Percentiles rank a stretch among this genome's conserved stretches.
Conservation (phyloP, 129 eudicot species). For the Chrysanthemum makinoi region DNA sequence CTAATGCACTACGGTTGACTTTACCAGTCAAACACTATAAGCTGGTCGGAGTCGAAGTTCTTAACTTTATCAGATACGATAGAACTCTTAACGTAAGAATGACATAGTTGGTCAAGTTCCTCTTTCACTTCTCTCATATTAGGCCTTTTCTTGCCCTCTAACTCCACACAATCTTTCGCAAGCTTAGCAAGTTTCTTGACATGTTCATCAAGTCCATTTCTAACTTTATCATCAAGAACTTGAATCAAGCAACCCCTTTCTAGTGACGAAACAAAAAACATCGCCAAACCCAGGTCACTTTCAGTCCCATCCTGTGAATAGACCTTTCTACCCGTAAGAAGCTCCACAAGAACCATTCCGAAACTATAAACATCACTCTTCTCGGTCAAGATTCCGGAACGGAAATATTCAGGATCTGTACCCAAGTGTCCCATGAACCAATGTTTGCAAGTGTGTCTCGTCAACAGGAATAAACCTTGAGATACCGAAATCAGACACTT, state of each 20-base stretch:
- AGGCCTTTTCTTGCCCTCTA: conserved; percentile 28
- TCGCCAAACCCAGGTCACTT: conserved; percentile 30
- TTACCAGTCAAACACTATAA: conserved; percentile 7
- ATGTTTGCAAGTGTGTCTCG: conserved; percentile 23
- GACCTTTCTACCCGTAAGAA: conserved; percentile 32
- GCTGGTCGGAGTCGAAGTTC: not conserved
- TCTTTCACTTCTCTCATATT: conserved; percentile 26
- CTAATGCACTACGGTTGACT: not conserved
- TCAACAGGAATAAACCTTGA: conserved; percentile 28
- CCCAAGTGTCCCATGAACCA: conserved; percentile 27
- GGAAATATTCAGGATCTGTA: conserved; percentile 32
- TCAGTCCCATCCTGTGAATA: conserved; percentile 22
- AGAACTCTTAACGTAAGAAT: conserved; percentile 19
- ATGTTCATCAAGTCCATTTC: conserved; percentile 20
- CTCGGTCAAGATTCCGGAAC: conserved; percentile 27
- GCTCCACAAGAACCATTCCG: conserved; percentile 36
- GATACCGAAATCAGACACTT: conserved; percentile 32
- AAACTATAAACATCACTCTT: conserved; percentile 35
- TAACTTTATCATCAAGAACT: conserved; percentile 32
- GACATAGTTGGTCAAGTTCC: conserved; percentile 8
- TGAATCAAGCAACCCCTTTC: conserved; percentile 18
- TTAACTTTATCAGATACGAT: conserved; percentile 17
- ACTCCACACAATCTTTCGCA: conserved; percentile 16
- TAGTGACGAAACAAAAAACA: conserved; percentile 20
- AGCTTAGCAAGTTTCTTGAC: conserved; percentile 19